phyloP scores from a whole-genome alignment of 2,329 filamentous ascomycete genomes.

The Chaetomium sp. region DNA sequence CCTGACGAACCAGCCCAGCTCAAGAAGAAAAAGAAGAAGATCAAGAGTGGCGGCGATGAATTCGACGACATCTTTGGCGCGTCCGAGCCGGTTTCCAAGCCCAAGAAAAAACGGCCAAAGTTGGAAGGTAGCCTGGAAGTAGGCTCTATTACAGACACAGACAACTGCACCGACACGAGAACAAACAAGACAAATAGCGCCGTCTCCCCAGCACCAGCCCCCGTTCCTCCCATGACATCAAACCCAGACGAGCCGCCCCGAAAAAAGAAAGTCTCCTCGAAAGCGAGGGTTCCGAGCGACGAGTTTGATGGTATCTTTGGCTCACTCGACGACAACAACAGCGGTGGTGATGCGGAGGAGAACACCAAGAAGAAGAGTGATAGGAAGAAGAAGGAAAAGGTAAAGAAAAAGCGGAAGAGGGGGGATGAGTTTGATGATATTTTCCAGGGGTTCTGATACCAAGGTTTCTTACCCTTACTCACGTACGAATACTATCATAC shows the following conservation, averaged over 20 bases:
- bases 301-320: background rate
- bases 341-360: too few relatives aligned
- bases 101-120: background rate
- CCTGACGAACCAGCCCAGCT: background rate
- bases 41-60: conserved; percentile 4
- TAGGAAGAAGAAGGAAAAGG: conserved; percentile 7
- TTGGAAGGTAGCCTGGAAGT: too few relatives aligned
- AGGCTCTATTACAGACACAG: background rate
- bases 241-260: background rate
- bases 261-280: background rate
- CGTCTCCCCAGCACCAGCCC: background rate
- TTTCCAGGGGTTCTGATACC: conserved; percentile 12
- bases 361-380: background rate
- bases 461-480: too few relatives aligned
- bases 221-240: background rate
- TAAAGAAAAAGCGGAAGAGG: conserved; percentile 13
- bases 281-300: background rate
- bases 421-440: conserved; percentile 23
- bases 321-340: background rate
- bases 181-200: background rate
- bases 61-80: conserved; percentile 17
- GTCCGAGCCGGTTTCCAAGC: background rate
- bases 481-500: too few relatives aligned
- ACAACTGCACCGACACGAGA: too few relatives aligned
- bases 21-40: background rate